phyloP scores from a whole-genome alignment of 1,284 basidiomycete genomes.

The Rhodotorula sp. region DNA sequence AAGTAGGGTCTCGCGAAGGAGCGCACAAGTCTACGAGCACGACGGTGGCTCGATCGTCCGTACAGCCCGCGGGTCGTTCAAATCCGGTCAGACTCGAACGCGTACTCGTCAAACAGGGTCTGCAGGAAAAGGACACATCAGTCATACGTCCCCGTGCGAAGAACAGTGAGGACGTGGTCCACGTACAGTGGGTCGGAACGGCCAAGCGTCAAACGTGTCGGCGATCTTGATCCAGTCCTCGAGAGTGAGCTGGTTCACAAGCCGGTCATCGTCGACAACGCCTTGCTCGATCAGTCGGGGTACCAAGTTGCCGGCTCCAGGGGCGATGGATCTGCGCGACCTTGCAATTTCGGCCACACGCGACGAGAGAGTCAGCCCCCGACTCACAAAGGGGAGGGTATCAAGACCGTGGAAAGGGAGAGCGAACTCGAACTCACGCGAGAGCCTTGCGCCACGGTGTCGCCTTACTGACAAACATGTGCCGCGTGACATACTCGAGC shows the following conservation, averaged over 20 bases:
- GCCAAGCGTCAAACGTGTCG: constrained; percentile 35
- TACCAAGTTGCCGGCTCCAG: constrained; percentile 35
- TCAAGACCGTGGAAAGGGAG: too few relatives aligned
- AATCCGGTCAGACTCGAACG: constrained; percentile 3
- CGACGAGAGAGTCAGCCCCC: background rate
- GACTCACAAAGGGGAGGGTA: background rate
- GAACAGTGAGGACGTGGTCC: background rate
- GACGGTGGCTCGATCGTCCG: background rate
- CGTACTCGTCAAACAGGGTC: constrained; percentile 13
- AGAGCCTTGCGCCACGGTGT: constrained; percentile 35
- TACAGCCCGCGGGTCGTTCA: background rate
- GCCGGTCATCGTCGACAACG: constrained; percentile 5
- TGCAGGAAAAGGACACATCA: background rate
- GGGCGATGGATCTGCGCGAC: constrained; percentile 18
- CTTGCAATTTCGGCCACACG: fast-evolving
- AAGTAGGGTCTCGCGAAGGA: too few relatives aligned
- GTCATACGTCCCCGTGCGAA: too few relatives aligned
- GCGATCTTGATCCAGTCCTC: constrained; percentile 35
- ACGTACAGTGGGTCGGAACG: constrained; percentile 26
- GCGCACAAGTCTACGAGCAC: background rate
- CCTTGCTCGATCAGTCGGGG: constrained; percentile 14
- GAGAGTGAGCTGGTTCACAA: constrained; percentile 23
- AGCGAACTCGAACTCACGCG: constrained; percentile 13
- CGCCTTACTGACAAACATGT: constrained; percentile 38
- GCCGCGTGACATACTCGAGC: constrained; percentile 33